Conservation (phyloP, 2,329 filamentous ascomycete genomes). For the Fusarium sp. region DNA sequence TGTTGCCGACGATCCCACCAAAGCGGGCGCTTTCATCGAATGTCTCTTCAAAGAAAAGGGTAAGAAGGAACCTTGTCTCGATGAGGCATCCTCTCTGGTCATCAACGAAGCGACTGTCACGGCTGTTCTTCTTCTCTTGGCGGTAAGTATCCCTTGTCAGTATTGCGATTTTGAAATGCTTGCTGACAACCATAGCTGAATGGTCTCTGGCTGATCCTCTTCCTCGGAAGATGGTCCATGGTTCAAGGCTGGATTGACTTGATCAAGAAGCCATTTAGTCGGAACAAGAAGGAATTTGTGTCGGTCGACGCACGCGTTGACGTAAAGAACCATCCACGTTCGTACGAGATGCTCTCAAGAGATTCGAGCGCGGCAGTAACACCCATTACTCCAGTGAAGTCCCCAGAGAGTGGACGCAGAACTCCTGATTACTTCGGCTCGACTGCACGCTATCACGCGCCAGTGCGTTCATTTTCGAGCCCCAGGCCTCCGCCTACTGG, state of each 20-base stretch:
- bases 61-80: slow-evolving; percentile 73
- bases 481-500: slow-evolving; percentile 58
- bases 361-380: slow-evolving; percentile 65
- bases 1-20: slow-evolving; percentile 60
- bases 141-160: slow-evolving; percentile 61
- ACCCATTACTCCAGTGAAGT: slow-evolving; percentile 55
- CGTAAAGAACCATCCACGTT: slow-evolving; percentile 69
- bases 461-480: slow-evolving; percentile 65
- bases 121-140: slow-evolving; percentile 83
- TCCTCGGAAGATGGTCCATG: slow-evolving; percentile 88
- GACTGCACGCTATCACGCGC: slow-evolving; percentile 64
- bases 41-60: slow-evolving; percentile 69
- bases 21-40: slow-evolving; percentile 71
- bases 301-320: slow-evolving; percentile 79
- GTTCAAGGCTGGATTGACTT: slow-evolving; percentile 82
- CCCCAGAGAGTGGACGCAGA: slow-evolving; percentile 51
- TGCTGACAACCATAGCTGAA: slow-evolving; percentile 66
- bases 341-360: slow-evolving; percentile 83
- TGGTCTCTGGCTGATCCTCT: slow-evolving; percentile 83
- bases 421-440: slow-evolving; percentile 66
- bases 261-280: slow-evolving; percentile 57
- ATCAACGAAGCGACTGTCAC: slow-evolving; percentile 80
- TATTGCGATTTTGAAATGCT: not conserved
- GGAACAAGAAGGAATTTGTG: slow-evolving; percentile 81
- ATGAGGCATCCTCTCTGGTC: slow-evolving; percentile 67